A percentile compares a stretch with the other conserved stretches of the same genome.
These are phyloP conservation scores for Saussurea involucrata DNA, from an alignment of 129 eudicot genomes.

Conservation along the genomic window DNA sequence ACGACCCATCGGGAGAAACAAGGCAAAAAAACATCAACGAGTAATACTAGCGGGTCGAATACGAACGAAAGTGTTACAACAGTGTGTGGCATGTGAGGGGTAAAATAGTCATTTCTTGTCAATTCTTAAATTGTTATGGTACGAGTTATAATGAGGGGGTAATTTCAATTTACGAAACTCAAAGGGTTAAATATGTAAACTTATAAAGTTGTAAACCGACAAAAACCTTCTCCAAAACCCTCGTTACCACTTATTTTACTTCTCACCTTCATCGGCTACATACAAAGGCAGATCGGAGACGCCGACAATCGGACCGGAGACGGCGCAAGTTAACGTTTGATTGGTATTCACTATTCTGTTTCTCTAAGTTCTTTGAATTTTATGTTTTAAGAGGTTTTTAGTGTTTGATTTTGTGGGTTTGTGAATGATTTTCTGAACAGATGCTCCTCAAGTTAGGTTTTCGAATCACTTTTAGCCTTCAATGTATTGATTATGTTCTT, in stretches of 20 bases:
- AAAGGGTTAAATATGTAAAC: background rate
- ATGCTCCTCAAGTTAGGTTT: too few species aligned
- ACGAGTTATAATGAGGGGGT: background rate
- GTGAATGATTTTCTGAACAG: too few species aligned
- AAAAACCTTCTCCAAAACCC: background rate
- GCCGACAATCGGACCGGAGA: background rate
- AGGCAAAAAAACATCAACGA: too few species aligned
- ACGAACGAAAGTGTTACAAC: too few species aligned
- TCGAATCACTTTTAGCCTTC: too few species aligned
- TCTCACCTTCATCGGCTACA: background rate
- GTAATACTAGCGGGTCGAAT: too few species aligned
- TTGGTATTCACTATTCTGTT: background rate
- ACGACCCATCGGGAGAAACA: too few species aligned
- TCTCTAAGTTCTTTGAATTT: background rate
- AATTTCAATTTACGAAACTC: background rate
- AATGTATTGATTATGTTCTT: too few species aligned
- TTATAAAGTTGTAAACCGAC: background rate
- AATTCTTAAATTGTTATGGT: too few species aligned
- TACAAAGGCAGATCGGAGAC: background rate
- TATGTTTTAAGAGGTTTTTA: background rate
- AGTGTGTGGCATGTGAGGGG: too few species aligned
- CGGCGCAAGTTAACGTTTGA: background rate
- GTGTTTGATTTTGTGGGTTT: too few species aligned
- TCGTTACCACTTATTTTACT: background rate
- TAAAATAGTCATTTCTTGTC: too few species aligned